A percentile compares a stretch with the other conserved stretches of the same genome.
Evolutionary conservation across 208 protist species (phyloP).

Genomic region (Trypanosoma grayi): DNA sequence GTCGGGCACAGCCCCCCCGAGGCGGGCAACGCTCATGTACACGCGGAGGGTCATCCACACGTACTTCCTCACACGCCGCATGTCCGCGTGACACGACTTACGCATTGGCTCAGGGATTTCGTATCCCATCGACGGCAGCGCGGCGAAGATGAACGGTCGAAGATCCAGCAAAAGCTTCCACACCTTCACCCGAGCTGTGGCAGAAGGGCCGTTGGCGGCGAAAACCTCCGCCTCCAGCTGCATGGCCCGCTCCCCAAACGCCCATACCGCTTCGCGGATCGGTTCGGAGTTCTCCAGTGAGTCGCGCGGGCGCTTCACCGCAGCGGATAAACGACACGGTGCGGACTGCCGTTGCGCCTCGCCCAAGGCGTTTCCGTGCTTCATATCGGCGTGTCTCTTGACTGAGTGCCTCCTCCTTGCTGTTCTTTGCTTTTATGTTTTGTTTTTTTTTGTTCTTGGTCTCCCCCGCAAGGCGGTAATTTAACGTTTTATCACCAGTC

Average conservation of each 20-base stretch:
- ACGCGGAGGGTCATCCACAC: slow-evolving; percentile 43
- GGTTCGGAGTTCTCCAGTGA: slow-evolving; percentile 12
- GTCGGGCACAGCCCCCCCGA: slow-evolving; percentile 37
- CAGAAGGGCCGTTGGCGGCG: background rate
- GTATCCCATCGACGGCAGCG: background rate
- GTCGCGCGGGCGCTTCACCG: slow-evolving; percentile 14
- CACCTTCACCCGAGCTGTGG: slow-evolving; percentile 18
- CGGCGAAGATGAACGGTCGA: slow-evolving; percentile 47
- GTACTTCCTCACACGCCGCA: slow-evolving; percentile 36
- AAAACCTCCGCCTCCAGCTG: slow-evolving; percentile 16
- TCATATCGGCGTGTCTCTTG: too few relatives aligned
- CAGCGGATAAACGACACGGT: background rate
- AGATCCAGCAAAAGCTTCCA: slow-evolving; percentile 61
- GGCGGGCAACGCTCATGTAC: slow-evolving; percentile 52
- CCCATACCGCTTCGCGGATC: slow-evolving; percentile 30
- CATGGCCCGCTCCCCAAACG: slow-evolving; percentile 38
- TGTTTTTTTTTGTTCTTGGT: too few relatives aligned
- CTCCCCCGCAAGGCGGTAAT: too few relatives aligned
- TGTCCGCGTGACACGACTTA: slow-evolving; percentile 21
- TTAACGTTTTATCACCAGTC: too few relatives aligned
- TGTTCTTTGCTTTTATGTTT: too few relatives aligned
- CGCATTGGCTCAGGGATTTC: slow-evolving; percentile 22
- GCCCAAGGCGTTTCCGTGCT: too few relatives aligned
- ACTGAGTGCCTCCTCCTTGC: too few relatives aligned
- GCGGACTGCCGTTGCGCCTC: background rate